Percentiles rank a stretch among this genome's conserved stretches.
phyloP scores from a whole-genome alignment of 192 early-diverging fungal species.

The Coemansia sp. region DNA sequence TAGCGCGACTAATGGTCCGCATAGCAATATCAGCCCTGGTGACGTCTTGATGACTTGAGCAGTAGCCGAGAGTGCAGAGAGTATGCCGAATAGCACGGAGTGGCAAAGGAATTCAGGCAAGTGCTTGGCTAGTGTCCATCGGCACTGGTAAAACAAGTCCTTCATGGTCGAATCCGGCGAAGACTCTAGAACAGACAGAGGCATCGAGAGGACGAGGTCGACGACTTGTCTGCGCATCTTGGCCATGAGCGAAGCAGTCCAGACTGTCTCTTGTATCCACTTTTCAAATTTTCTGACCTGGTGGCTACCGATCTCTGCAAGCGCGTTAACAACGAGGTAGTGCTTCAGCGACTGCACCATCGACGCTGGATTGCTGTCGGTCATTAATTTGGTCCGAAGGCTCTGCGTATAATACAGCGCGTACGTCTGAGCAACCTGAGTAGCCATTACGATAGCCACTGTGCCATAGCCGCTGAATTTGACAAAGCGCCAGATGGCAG shows the following conservation, averaged over 20 bases:
- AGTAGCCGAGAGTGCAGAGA: background rate
- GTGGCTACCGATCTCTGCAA: background rate
- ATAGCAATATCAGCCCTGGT: background rate
- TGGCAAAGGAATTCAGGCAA: too few relatives aligned
- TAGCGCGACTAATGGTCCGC: background rate
- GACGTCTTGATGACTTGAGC: constrained; percentile 6
- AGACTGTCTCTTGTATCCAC: constrained; percentile 3
- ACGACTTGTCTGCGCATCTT: background rate
- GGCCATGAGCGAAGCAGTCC: background rate
- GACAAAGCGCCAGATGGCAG: constrained; percentile 1
- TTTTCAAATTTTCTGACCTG: constrained; percentile 6
- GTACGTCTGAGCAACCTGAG: constrained; percentile 10
- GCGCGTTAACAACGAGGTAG: constrained; percentile 28
- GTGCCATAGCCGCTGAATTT: constrained; percentile 18
- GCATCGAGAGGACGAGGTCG: constrained; percentile 2
- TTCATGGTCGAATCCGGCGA: background rate
- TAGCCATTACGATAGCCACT: background rate
- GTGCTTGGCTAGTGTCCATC: too few relatives aligned
- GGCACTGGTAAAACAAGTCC: background rate
- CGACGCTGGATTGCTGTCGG: constrained; percentile 25
- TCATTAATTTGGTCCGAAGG: constrained; percentile 25
- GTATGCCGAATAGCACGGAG: background rate
- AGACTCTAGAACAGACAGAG: constrained; percentile 13
- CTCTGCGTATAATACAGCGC: constrained; percentile 15
- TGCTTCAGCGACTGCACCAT: constrained; percentile 24